Evolutionary conservation across 768 basidiomycete species (phyloP).

Genomic region (Tephrocybe rancida): DNA sequence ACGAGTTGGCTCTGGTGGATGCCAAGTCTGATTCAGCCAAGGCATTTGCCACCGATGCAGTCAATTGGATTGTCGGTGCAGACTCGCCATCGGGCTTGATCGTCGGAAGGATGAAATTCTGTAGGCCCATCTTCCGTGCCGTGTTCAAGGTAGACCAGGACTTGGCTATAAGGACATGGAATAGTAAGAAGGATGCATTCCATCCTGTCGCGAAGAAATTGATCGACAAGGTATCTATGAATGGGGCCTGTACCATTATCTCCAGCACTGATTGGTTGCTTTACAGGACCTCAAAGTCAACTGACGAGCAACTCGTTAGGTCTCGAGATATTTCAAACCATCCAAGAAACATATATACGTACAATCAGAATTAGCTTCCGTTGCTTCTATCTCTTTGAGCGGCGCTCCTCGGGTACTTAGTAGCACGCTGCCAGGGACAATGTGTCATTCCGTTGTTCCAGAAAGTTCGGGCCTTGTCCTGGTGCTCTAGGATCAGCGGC

Average conservation of each 20-base stretch:
- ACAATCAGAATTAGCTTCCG: too few species aligned
- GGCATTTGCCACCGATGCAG: conserved; percentile 54
- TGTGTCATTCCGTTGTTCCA: too few species aligned
- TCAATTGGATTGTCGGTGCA: conserved; percentile 68
- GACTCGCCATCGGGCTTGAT: conserved; percentile 57
- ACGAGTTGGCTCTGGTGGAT: conserved; percentile 65
- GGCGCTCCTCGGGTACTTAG: too few species aligned
- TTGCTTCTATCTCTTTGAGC: too few species aligned
- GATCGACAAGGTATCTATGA: conserved; percentile 74
- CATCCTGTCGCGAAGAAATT: conserved; percentile 77
- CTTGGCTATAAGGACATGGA: conserved; percentile 56
- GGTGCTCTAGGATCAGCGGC: too few species aligned
- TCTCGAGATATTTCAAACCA: too few species aligned
- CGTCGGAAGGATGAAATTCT: conserved; percentile 87
- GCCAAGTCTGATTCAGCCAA: conserved; percentile 47
- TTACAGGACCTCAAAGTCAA: too few species aligned
- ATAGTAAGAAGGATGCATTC: conserved; percentile 51
- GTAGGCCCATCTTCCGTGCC: conserved; percentile 65
- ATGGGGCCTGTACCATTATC: too few species aligned
- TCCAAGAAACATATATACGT: too few species aligned
- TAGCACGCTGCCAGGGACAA: too few species aligned
- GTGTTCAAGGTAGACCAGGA: conserved; percentile 52
- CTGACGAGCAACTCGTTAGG: too few species aligned
- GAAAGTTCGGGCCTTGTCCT: too few species aligned
- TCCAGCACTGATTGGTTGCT: not conserved